These are phyloP conservation scores for Fusarium tanahbumbuense DNA, from an alignment of 2,329 filamentous ascomycete species.

Conservation along the genomic window DNA sequence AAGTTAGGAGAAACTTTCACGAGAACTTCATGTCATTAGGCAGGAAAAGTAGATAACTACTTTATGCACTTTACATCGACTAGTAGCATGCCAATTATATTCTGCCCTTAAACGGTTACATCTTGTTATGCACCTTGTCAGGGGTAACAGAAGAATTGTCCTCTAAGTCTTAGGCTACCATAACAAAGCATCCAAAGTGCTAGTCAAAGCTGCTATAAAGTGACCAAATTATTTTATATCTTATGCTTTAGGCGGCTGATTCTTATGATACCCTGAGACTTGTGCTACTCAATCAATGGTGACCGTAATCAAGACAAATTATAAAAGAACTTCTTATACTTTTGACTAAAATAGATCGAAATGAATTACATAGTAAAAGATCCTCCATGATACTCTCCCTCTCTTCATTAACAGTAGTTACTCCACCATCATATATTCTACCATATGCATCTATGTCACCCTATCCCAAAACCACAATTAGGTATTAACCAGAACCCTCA, in stretches of 20 bases:
- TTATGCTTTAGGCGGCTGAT: background rate
- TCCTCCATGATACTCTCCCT: conserved; percentile 3
- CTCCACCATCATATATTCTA: conserved; percentile 8
- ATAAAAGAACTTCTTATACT: conserved; percentile 12
- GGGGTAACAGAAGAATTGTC: no score
- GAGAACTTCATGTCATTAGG: background rate
- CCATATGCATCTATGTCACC: conserved; percentile 20
- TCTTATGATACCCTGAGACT: background rate
- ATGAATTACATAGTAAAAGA: conserved; percentile 26
- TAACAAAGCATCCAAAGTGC: background rate
- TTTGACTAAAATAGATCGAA: conserved; percentile 30
- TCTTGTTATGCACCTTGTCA: background rate
- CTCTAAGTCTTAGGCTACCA: no score
- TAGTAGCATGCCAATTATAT: background rate
- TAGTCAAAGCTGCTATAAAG: background rate
- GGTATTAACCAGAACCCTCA: conserved; percentile 30
- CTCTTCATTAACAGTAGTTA: background rate
- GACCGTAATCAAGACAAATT: background rate
- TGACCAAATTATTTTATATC: background rate
- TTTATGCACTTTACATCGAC: background rate
- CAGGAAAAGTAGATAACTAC: background rate
- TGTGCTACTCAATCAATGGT: background rate
- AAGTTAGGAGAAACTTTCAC: background rate
- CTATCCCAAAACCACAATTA: conserved; percentile 18
- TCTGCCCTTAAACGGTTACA: background rate